These are phyloP conservation scores for Dryadomyces quercus-mongolicae DNA, from an alignment of 2,329 filamentous ascomycete genomes.

Conservation along the genomic window DNA sequence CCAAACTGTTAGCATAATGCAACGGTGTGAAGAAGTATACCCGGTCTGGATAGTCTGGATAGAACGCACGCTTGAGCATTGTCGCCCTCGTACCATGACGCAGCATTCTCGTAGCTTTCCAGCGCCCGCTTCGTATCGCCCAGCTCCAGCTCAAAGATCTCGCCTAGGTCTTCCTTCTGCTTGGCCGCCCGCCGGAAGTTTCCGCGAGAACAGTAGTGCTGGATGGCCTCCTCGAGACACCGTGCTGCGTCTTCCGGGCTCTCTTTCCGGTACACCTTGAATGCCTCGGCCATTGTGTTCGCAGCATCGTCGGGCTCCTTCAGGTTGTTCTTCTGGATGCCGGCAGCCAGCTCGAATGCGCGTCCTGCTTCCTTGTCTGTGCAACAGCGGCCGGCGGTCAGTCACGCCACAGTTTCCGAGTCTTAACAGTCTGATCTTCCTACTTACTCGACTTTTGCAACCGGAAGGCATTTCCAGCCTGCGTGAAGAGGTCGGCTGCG, in stretches of 20 bases:
- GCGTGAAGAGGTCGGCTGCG: constrained; percentile 75
- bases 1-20: background rate
- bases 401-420: background rate
- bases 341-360: constrained; percentile 77
- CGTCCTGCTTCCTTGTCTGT: constrained; percentile 74
- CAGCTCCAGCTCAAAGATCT: constrained; percentile 73
- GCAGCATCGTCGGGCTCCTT: constrained; percentile 90
- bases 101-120: constrained; percentile 74
- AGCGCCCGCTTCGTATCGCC: constrained; percentile 68
- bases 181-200: constrained; percentile 86
- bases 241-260: constrained; percentile 72
- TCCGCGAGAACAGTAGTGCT: constrained; percentile 77
- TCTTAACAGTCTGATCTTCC: background rate
- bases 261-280: constrained; percentile 85
- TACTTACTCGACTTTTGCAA: constrained; percentile 69
- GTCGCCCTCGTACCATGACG: constrained; percentile 80
- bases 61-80: constrained; percentile 64
- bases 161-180: constrained; percentile 79
- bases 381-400: background rate
- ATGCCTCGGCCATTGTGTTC: constrained; percentile 78
- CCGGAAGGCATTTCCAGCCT: constrained; percentile 86
- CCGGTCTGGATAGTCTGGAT: background rate
- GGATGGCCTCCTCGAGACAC: constrained; percentile 67
- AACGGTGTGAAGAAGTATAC: no score
- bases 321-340: constrained; percentile 65